A percentile compares a stretch with the other conserved stretches of the same genome.
phyloP scores from a whole-genome alignment of 352 stramenopile genomes.

The Pythium brassicae region DNA sequence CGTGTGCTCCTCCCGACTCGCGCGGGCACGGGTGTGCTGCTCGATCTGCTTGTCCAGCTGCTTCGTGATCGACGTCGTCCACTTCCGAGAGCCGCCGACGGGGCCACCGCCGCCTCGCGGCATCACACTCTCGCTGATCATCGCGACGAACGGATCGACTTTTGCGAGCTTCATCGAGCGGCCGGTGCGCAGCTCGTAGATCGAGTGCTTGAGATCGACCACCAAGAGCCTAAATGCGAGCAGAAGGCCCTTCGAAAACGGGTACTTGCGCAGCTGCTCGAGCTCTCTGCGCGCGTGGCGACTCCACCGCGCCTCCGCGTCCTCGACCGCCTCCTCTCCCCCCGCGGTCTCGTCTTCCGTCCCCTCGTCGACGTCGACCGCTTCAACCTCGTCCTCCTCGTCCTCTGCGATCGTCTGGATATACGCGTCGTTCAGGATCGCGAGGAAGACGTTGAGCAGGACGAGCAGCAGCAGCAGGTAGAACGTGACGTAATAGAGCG shows the following conservation, averaged over 20 bases:
- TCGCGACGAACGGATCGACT: conserved; percentile 40
- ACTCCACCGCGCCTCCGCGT: conserved; percentile 19
- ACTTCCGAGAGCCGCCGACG: conserved; percentile 31
- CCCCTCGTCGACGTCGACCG: conserved; percentile 12
- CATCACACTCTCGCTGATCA: conserved; percentile 9
- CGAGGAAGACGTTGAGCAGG: conserved; percentile 69
- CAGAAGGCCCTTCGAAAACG: conserved; percentile 48
- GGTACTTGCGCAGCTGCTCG: conserved; percentile 46
- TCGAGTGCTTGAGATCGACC: conserved; percentile 35
- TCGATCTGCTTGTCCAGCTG: conserved; percentile 52
- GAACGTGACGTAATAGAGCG: conserved; percentile 68
- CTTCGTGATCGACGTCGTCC: conserved; percentile 35
- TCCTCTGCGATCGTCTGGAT: conserved; percentile 61
- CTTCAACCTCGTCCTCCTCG: conserved; percentile 45
- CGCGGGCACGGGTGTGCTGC: conserved; percentile 16
- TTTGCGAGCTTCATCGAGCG: conserved; percentile 38
- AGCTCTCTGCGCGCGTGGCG: conserved; percentile 26
- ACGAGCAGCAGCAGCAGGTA: conserved; percentile 69
- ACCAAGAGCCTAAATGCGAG: conserved; percentile 26
- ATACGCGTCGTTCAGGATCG: conserved; percentile 76
- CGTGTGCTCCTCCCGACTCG: conserved; percentile 10
- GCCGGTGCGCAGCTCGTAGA: conserved; percentile 41
- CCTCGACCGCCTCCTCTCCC: conserved; percentile 7
- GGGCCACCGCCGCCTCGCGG: background rate
- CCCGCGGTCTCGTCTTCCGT: background rate